phyloP scores from a whole-genome alignment of 2,329 filamentous ascomycete genomes.

The Fusarium sp. region DNA sequence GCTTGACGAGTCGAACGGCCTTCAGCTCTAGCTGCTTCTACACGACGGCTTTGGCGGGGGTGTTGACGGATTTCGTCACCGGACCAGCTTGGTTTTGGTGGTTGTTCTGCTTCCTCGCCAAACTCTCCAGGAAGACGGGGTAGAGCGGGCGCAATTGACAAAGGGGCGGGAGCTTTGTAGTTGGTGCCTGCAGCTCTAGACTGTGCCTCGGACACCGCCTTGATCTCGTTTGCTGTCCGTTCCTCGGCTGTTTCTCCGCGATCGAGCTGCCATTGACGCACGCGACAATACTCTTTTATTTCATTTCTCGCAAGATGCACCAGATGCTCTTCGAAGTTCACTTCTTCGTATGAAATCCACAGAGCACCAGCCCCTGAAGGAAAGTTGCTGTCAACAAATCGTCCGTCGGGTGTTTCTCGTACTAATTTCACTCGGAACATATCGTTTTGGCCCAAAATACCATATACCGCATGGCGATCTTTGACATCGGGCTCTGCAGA shows the following conservation, averaged over 20 bases:
- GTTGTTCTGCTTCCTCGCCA: conserved; percentile 27
- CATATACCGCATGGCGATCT: conserved; percentile 71
- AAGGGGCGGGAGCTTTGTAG: conserved; percentile 42
- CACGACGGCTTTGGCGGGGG: conserved; percentile 57
- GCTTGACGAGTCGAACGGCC: conserved; percentile 46
- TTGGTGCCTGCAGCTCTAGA: conserved; percentile 53
- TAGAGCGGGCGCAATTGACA: conserved; percentile 41
- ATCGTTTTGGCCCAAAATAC: conserved; percentile 70
- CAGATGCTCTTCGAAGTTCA: conserved; percentile 68
- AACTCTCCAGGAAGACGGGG: conserved; percentile 37
- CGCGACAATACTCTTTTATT: conserved; percentile 72
- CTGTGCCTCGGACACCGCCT: conserved; percentile 64
- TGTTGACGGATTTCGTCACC: conserved; percentile 50
- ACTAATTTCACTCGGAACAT: conserved; percentile 74
- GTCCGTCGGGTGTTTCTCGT: conserved; percentile 69
- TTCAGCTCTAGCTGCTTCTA: conserved; percentile 45
- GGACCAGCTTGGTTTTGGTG: background rate
- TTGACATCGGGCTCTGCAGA: conserved; percentile 59
- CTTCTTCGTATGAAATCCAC: conserved; percentile 72
- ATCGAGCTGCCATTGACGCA: conserved; percentile 69
- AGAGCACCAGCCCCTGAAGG: conserved; percentile 68
- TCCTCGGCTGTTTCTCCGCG: conserved; percentile 62
- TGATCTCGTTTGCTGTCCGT: conserved; percentile 61
- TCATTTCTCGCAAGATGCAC: conserved; percentile 62
- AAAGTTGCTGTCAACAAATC: conserved; percentile 68